Conservation (phyloP, 805 yeast species). For the Zygosaccharomyces bisporus region DNA sequence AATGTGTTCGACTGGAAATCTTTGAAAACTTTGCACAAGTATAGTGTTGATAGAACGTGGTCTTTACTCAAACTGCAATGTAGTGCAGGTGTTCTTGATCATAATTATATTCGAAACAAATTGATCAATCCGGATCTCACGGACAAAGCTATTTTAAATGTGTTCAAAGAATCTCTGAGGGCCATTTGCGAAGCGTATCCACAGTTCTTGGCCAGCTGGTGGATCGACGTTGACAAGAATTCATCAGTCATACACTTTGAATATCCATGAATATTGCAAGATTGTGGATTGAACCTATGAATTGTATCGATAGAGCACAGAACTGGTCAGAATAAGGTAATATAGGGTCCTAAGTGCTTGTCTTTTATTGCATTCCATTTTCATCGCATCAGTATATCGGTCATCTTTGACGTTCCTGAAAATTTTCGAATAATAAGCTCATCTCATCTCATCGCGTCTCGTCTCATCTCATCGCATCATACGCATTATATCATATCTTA, state of each 20-base stretch:
- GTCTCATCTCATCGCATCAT: slow-evolving; percentile 7
- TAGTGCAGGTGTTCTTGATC: slow-evolving; percentile 15
- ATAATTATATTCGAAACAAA: slow-evolving; percentile 10
- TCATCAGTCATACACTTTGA: slow-evolving; percentile 18
- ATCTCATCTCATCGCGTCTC: slow-evolving; percentile 7
- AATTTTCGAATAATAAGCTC: slow-evolving; percentile 10
- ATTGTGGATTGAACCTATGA: too few species aligned
- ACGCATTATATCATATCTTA: neutral
- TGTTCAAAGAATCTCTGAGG: slow-evolving; percentile 15
- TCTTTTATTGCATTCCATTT: too few species aligned
- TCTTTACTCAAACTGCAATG: slow-evolving; percentile 18
- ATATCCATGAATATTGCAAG: slow-evolving; percentile 5
- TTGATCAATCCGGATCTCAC: slow-evolving; percentile 9
- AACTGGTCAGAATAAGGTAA: neutral
- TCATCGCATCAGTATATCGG: slow-evolving; percentile 1
- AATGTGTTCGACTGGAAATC: slow-evolving; percentile 9
- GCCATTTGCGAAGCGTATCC: slow-evolving; percentile 7
- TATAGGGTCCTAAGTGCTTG: too few species aligned
- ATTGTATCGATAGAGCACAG: too few species aligned
- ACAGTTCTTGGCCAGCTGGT: slow-evolving; percentile 17
- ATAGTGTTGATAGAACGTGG: slow-evolving; percentile 13
- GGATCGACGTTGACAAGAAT: slow-evolving; percentile 20
- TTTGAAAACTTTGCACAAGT: slow-evolving; percentile 11
- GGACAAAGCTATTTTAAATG: slow-evolving; percentile 13
- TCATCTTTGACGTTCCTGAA: slow-evolving; percentile 6